Evolutionary conservation across 164 flowering plant species (phyloP), one percentile per base, ranked within the genome.

Genomic region (Santalum album): DNA sequence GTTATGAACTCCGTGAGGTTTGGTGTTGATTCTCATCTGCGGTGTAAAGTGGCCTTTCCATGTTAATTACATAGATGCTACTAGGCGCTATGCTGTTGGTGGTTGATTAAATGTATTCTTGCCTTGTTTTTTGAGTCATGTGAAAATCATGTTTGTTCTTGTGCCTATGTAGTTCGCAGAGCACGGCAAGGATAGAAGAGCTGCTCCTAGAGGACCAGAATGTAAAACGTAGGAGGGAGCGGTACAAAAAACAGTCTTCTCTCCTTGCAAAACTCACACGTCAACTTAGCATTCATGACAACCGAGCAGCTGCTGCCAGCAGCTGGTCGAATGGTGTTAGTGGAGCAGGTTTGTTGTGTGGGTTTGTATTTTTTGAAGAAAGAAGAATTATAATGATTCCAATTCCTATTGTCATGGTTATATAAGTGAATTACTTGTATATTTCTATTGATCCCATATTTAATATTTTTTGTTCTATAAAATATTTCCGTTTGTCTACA

Each of bases 171-270:
- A 87, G 96, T 71, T 67, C 82, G 25, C 92, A 85, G 74, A 87
- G 83, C 78, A 75, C 72, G 0, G 79, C 75, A 12, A 84, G 70
- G 73, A 87, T 94, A 56, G 99, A 87, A 60, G 89, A 90, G 68
- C 77, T 94, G 58, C 87, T 94, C 40, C 79, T 56, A 61, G 99
- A 94, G 68, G 99, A 94, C 71, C 90, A 83, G 38, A 90, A 90
- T 69, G 89, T 73, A 12, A 94, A 81, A 72, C 75, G 85, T 6
- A 78, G 71, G 70, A 75, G 99, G 59, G 99, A 90, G 50, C 85
- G 86, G 0, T 68, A 32, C 65, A 86, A 90, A 72, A 94, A 83
- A 60, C 97, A 94, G 64, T 86, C 96, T 20, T 70, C 90, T 34
- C 77, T 90, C 55, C 83, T 94, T 44, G 81, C 96, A 34, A 94